Evolutionary conservation across 805 yeast genomes (phyloP).

Genomic region (Candida gorgasii): DNA sequence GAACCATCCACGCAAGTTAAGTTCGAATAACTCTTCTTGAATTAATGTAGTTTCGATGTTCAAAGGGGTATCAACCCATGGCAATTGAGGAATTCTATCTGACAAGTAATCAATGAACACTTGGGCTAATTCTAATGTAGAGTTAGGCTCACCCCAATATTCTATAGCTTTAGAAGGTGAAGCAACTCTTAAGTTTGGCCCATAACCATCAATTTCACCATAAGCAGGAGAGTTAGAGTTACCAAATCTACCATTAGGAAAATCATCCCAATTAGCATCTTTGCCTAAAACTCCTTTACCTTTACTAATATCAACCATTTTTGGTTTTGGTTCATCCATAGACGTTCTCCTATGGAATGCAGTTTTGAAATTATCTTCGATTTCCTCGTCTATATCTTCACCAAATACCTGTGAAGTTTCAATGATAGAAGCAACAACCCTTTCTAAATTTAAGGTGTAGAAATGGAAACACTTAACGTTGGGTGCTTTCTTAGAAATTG

Average conservation of each 20-base stretch:
- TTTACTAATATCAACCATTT: constrained; percentile 70
- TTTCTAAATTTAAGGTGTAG: constrained; percentile 89
- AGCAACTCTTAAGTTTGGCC: constrained; percentile 81
- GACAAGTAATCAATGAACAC: constrained; percentile 74
- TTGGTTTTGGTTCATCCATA: constrained; percentile 24
- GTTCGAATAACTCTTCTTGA: constrained; percentile 82
- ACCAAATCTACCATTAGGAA: constrained; percentile 94
- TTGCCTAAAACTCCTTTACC: constrained; percentile 84
- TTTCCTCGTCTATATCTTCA: constrained; percentile 38
- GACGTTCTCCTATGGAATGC: constrained; percentile 33
- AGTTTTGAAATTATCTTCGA: constrained; percentile 21
- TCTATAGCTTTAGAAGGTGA: constrained; percentile 60
- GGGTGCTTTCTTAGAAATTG: constrained; percentile 52
- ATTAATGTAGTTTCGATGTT: constrained; percentile 89
- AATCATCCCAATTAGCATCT: constrained; percentile 97
- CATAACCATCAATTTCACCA: constrained; percentile 98
- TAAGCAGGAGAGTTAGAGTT: constrained; percentile 95
- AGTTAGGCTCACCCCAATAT: constrained; percentile 79
- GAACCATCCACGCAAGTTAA: constrained; percentile 74
- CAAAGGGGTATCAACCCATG: constrained; percentile 89
- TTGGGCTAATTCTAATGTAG: constrained; percentile 56
- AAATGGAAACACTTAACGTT: constrained; percentile 85
- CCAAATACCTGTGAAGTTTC: constrained; percentile 56
- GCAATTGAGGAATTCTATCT: constrained; percentile 73
- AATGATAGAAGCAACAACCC: constrained; percentile 84